Conservation (phyloP, 2,329 filamentous ascomycete species). For the Fusarium bulbicola region DNA sequence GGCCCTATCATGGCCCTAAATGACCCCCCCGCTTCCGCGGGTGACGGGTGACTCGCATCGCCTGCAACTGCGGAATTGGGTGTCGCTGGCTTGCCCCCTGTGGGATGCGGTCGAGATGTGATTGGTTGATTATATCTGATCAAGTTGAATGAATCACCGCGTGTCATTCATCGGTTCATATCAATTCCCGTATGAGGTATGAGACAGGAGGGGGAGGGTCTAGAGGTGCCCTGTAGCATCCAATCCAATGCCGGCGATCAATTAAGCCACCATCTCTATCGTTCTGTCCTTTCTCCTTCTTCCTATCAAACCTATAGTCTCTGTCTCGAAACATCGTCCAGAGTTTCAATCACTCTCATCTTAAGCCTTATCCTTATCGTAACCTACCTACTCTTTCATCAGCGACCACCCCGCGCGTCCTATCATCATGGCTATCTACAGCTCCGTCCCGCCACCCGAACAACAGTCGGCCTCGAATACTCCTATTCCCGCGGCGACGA, state of each 20-base stretch:
- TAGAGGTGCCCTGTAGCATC: slow-evolving; percentile 7
- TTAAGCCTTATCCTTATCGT: not conserved
- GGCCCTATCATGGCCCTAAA: slow-evolving; percentile 4
- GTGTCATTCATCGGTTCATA: slow-evolving; percentile 35
- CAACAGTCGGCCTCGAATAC: slow-evolving; percentile 38
- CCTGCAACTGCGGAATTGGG: slow-evolving; percentile 18
- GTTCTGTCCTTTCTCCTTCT: not conserved
- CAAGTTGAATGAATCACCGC: slow-evolving; percentile 36
- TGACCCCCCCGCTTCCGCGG: slow-evolving; percentile 17
- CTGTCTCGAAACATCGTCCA: not conserved
- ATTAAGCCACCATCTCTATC: slow-evolving; percentile 19
- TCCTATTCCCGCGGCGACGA: slow-evolving; percentile 19
- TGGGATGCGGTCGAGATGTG: slow-evolving; percentile 46
- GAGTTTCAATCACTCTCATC: not conserved
- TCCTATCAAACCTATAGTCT: not conserved
- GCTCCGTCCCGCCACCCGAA: slow-evolving; percentile 59
- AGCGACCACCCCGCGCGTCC: slow-evolving; percentile 3
- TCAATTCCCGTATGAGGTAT: slow-evolving; percentile 10
- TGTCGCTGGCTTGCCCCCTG: slow-evolving; percentile 33
- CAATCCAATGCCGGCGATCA: slow-evolving; percentile 17
- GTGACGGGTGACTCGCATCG: slow-evolving; percentile 63
- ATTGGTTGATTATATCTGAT: slow-evolving; percentile 40
- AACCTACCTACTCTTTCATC: not conserved
- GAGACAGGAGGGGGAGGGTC: slow-evolving; percentile 14
- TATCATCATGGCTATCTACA: slow-evolving; percentile 61